Base-by-base conservation (phyloP, 208 protist genomes). In the Phytomonas sp. region DNA sequence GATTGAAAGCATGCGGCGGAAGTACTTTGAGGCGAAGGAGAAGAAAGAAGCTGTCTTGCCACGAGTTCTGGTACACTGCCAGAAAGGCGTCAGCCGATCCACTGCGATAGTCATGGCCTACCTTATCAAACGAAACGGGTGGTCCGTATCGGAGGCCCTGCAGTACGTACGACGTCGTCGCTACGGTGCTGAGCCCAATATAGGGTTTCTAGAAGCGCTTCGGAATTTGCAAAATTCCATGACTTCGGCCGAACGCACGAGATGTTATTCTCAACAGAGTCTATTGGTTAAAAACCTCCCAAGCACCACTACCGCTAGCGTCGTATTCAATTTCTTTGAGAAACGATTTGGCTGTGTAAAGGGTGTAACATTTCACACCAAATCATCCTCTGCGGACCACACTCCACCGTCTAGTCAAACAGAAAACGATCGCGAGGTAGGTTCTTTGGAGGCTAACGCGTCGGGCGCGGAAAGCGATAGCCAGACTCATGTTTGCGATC, bases 31-130 rank as follows among this genome's bases (percentile, higher is more conserved):
- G 32, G 73, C 75, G 28, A 69, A 56, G 60, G 30, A 62, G n/a
- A 60, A 62, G 15, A 63, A 64, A 23, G 36, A 70, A 26, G 64
- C 66, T 0, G 62, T 53, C 4, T 46, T 68, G 28, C 88, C 88
- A 4, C 67, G 80, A 11, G 77, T 94, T 28, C 79, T 96, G 20
- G 82, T 94, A 61, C 88, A 96, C 78, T 96, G 92, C 71, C 89
- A 92, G 65, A 85, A 87, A 65, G 92, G 92, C 1, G 66, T 79
- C n/a, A 94, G 88, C 72, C 89, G 92, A 43, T 94, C 88, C 26
- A 80, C 74, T 17, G 93, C 92, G 0, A 84, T 96, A 64, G 92
- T 94, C 29, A 70, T 92, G 26, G 92, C 92, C 5, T 95, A 96
- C 61, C 76, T 93, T 29, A 87, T 96, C 23, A 80, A 81, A 61